These are phyloP conservation scores for Rhododendron williamsianum DNA, from an alignment of 148 eudicot genomes.

Conservation along the genomic window DNA sequence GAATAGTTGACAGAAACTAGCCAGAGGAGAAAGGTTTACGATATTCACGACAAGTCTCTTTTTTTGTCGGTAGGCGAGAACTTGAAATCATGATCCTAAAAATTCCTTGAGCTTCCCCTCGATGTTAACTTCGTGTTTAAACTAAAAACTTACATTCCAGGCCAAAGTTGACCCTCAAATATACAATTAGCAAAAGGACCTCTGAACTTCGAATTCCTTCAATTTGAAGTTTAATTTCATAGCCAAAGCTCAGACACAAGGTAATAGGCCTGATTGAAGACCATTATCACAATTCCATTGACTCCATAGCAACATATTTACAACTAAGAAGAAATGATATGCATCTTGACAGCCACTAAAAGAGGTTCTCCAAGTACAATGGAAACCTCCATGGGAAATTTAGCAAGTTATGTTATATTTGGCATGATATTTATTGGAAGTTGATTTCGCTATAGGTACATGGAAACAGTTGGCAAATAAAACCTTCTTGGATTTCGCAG, in stretches of 20 bases:
- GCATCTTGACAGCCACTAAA: not conserved
- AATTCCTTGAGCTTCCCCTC: not conserved
- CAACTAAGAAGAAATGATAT: not conserved
- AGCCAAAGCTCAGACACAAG: not conserved
- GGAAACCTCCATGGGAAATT: not conserved
- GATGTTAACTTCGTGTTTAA: not conserved
- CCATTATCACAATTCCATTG: not conserved
- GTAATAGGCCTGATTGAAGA: not conserved
- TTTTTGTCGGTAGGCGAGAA: not conserved
- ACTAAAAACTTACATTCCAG: not conserved
- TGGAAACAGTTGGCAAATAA: not conserved
- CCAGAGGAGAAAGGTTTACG: not conserved
- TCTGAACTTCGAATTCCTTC: not conserved
- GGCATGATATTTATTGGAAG: not conserved
- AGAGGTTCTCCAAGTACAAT: not conserved
- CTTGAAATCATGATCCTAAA: not conserved
- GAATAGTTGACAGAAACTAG: not conserved
- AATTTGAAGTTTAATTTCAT: not conserved
- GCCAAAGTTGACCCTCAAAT: not conserved
- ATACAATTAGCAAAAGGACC: not conserved
- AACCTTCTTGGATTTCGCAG: constrained; percentile 85
- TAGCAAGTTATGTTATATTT: not conserved
- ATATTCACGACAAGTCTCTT: not conserved
- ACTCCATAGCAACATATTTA: not conserved
- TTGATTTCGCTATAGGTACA: not conserved